phyloP scores from a whole-genome alignment of 805 yeast genomes.

The Yamadazyma olivae region DNA sequence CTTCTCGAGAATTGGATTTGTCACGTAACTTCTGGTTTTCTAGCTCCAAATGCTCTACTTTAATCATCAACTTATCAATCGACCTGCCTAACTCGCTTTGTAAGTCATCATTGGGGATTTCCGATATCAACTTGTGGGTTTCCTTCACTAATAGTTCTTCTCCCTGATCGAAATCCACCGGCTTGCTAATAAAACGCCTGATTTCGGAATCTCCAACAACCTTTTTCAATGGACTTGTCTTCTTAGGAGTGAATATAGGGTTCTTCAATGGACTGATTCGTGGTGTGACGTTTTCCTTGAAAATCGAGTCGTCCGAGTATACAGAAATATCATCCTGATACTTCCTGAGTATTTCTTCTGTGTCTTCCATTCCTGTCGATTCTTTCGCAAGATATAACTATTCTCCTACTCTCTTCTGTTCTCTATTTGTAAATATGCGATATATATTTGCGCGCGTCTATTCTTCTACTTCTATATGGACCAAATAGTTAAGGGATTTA shows the following conservation, averaged over 20 bases:
- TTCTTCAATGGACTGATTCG: constrained; percentile 3
- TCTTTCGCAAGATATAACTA: too few species aligned
- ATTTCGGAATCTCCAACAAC: background rate
- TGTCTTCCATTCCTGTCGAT: background rate
- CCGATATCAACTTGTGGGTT: constrained; percentile 25
- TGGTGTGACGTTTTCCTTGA: constrained; percentile 3
- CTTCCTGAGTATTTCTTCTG: background rate
- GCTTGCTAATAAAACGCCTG: background rate
- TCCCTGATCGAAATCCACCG: constrained; percentile 3
- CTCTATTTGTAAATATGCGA: too few species aligned
- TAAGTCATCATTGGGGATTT: constrained; percentile 21
- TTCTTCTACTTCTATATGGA: constrained; percentile 51
- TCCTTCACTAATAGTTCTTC: constrained; percentile 22
- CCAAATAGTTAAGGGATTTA: constrained; percentile 54
- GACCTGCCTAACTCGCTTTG: constrained; percentile 24
- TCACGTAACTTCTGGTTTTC: constrained; percentile 2
- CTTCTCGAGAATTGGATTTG: constrained; percentile 1
- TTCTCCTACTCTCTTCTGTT: too few species aligned
- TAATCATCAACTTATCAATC: constrained; percentile 19
- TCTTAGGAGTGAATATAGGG: background rate
- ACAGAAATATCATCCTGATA: constrained; percentile 9
- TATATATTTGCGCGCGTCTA: too few species aligned
- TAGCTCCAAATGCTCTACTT: constrained; percentile 3
- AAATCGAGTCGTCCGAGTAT: constrained; percentile 14
- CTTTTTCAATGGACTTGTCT: constrained; percentile 4